Conservation (phyloP, 306 rosid genomes). For the Casuarina glauca region DNA sequence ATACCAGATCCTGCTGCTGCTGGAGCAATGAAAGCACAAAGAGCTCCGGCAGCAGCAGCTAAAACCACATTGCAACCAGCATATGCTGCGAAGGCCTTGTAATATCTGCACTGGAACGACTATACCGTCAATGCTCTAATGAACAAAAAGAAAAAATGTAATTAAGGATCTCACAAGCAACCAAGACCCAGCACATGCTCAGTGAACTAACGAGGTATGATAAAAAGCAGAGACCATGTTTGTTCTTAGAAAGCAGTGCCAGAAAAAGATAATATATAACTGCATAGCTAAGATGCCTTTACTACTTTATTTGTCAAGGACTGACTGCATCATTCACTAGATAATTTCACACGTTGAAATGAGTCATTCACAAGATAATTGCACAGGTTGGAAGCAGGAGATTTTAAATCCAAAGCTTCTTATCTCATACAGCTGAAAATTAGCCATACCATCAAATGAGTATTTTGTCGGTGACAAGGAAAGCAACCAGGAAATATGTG, state of each 20-base stretch:
- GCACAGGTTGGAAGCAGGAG: neutral
- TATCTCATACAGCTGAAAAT: neutral
- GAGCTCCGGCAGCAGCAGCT: slow-evolving; percentile 64
- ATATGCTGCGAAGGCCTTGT: slow-evolving; percentile 59
- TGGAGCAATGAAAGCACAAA: slow-evolving; percentile 88
- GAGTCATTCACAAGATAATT: neutral
- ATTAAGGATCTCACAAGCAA: slow-evolving; percentile 3
- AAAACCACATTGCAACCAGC: slow-evolving; percentile 56
- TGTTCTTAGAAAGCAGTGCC: neutral
- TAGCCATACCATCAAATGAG: neutral
- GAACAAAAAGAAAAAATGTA: slow-evolving; percentile 4
- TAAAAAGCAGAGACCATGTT: neutral
- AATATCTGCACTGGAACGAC: slow-evolving; percentile 55
- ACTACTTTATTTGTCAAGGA: neutral
- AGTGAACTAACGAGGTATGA: slow-evolving; percentile 9
- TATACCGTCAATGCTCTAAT: slow-evolving; percentile 30
- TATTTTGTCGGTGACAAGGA: neutral
- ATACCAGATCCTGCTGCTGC: slow-evolving; percentile 97
- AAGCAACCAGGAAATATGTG: neutral
- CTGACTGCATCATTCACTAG: neutral
- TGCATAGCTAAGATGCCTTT: neutral
- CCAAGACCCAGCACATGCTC: slow-evolving; percentile 5
- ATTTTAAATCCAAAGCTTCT: neutral
- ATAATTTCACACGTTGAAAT: neutral
- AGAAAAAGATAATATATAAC: neutral